These are phyloP conservation scores for Tuber brumale DNA, from an alignment of 495 filamentous ascomycete species.

Conservation along the genomic window DNA sequence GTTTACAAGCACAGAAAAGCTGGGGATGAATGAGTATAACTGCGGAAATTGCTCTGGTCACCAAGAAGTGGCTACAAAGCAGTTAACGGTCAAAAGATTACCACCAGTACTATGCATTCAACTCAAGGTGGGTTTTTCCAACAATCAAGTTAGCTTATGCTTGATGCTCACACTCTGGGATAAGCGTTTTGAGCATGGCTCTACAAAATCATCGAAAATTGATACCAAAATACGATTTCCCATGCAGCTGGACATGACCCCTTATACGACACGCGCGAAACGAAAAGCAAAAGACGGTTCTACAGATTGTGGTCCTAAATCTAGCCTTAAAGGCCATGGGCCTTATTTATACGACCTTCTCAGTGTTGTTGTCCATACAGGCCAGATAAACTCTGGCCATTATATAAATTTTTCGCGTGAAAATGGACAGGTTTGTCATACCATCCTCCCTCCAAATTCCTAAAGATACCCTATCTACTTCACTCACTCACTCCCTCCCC, in stretches of 20 bases:
- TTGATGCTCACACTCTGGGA: slow-evolving; percentile 2
- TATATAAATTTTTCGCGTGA: slow-evolving; percentile 81
- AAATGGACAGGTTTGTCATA: slow-evolving; percentile 59
- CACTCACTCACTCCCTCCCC: not conserved
- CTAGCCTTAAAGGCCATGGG: slow-evolving; percentile 34
- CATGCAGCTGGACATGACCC: slow-evolving; percentile 76
- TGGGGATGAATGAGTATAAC: slow-evolving; percentile 68
- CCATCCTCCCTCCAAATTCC: not conserved
- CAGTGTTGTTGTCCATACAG: slow-evolving; percentile 78
- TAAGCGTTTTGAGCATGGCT: slow-evolving; percentile 72
- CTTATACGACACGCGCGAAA: slow-evolving; percentile 65
- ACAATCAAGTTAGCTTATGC: not conserved
- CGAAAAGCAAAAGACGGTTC: slow-evolving; percentile 33
- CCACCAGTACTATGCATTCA: slow-evolving; percentile 87
- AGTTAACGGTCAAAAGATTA: slow-evolving; percentile 68
- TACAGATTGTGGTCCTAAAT: slow-evolving; percentile 40
- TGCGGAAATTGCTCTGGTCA: slow-evolving; percentile 67
- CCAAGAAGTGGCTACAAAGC: slow-evolving; percentile 66
- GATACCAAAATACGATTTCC: slow-evolving; percentile 76
- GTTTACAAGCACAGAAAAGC: slow-evolving; percentile 64
- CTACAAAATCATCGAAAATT: slow-evolving; percentile 65
- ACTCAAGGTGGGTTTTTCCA: slow-evolving; percentile 59
- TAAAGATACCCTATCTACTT: not conserved
- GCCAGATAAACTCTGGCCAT: slow-evolving; percentile 81
- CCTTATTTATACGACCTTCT: slow-evolving; percentile 71